Conservation (phyloP, 768 basidiomycete genomes). For the Mycena leptocephala region DNA sequence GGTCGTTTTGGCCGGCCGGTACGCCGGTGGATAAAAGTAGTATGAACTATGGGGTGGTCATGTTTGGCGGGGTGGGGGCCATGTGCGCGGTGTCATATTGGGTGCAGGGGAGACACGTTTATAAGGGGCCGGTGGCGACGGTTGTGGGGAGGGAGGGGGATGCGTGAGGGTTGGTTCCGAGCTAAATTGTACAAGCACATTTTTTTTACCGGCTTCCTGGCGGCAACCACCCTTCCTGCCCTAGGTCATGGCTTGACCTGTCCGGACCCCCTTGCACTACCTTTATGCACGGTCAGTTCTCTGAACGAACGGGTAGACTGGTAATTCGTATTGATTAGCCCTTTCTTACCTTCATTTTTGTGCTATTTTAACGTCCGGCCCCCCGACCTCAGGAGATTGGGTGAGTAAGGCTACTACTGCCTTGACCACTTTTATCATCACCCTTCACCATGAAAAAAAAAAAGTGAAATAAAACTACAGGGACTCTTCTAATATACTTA, state of each 20-base stretch:
- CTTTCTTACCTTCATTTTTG: too few relatives aligned
- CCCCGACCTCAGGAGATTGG: too few relatives aligned
- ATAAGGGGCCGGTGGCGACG: constrained; percentile 26
- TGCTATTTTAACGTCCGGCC: too few relatives aligned
- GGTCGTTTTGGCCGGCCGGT: constrained; percentile 29
- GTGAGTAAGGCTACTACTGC: too few relatives aligned
- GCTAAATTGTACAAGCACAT: constrained; percentile 24
- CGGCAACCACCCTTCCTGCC: background rate
- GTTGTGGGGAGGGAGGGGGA: constrained; percentile 25
- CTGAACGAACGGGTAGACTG: too few relatives aligned
- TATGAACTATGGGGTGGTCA: constrained; percentile 28
- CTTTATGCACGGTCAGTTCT: too few relatives aligned
- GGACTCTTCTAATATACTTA: too few relatives aligned
- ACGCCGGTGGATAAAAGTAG: constrained; percentile 22
- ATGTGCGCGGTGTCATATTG: constrained; percentile 28
- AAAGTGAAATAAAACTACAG: too few relatives aligned
- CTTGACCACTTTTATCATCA: too few relatives aligned
- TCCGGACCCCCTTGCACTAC: too few relatives aligned
- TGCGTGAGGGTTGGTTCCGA: constrained; percentile 17
- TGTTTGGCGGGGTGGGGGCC: constrained; percentile 25
- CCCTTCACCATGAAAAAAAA: background rate
- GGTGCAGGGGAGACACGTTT: constrained; percentile 27
- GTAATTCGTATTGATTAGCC: too few relatives aligned
- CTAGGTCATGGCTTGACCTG: background rate
- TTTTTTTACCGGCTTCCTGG: constrained; percentile 20